Percentiles rank a stretch among this genome's conserved stretches.
These are phyloP conservation scores for Leptographium lundbergii DNA, from an alignment of 2,329 filamentous ascomycete genomes.

Conservation along the genomic window DNA sequence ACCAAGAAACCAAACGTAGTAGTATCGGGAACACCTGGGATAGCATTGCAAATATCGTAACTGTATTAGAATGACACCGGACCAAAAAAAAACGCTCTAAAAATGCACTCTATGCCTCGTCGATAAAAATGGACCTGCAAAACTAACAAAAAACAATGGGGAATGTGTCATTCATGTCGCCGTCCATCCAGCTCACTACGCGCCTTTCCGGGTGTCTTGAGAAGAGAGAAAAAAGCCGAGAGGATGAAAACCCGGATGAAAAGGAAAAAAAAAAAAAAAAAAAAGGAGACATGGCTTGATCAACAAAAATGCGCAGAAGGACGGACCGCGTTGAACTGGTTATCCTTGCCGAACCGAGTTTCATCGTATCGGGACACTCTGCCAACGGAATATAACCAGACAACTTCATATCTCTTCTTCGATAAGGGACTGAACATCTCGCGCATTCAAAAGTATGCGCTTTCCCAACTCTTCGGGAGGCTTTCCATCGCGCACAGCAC, in stretches of 20 bases:
- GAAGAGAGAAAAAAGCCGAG: background rate
- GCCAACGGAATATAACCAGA: background rate
- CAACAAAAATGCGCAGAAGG: background rate
- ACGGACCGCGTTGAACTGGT: background rate
- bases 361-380: background rate
- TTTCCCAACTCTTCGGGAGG: constrained; percentile 64
- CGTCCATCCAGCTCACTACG: background rate
- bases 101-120: background rate
- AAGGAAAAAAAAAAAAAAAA: background rate
- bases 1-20: background rate
- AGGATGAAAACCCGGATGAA: background rate
- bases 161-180: background rate
- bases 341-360: too few relatives aligned
- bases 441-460: constrained; percentile 55
- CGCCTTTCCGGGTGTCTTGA: background rate
- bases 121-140: background rate
- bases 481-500: constrained; percentile 79
- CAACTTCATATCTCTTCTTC: constrained; percentile 27
- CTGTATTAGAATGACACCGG: background rate
- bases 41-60: background rate
- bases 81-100: background rate
- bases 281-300: background rate
- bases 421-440: constrained; percentile 37
- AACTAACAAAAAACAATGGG: background rate
- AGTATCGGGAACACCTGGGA: background rate